Conservation (phyloP, 148 eudicot species). For the Vaccinium vitisidaea region DNA sequence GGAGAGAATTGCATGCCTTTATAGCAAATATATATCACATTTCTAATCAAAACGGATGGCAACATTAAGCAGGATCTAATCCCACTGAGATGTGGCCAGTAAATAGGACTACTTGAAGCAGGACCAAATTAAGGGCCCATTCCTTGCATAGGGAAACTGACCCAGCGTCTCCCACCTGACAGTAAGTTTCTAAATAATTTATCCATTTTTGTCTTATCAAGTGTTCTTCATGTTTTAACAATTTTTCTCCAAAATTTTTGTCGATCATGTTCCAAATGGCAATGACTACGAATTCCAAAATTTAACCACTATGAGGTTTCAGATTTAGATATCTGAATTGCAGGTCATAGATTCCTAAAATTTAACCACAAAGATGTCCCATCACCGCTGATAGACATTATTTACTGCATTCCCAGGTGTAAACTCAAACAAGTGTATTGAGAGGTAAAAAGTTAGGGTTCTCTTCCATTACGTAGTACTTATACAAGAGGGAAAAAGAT, state of each 20-base stretch:
- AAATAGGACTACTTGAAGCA: background rate
- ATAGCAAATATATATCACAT: background rate
- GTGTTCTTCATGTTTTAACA: background rate
- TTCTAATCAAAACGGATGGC: background rate
- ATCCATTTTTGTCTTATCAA: background rate
- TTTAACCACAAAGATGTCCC: background rate
- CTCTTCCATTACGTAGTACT: no score
- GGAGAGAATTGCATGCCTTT: background rate
- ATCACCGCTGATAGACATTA: no score
- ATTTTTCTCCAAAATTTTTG: background rate
- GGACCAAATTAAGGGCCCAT: background rate
- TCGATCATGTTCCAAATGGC: background rate
- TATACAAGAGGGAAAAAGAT: no score
- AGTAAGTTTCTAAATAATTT: background rate
- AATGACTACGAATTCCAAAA: background rate
- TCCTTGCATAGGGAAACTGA: background rate
- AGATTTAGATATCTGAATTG: background rate
- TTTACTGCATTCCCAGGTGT: no score
- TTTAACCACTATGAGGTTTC: background rate
- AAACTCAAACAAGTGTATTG: no score
- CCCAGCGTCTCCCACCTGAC: background rate
- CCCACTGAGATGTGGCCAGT: background rate
- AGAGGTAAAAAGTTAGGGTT: no score
- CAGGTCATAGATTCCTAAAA: background rate
- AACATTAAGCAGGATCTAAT: background rate